Conservation (phyloP, 2,329 filamentous ascomycete genomes). For the Talaromyces atroroseus region DNA sequence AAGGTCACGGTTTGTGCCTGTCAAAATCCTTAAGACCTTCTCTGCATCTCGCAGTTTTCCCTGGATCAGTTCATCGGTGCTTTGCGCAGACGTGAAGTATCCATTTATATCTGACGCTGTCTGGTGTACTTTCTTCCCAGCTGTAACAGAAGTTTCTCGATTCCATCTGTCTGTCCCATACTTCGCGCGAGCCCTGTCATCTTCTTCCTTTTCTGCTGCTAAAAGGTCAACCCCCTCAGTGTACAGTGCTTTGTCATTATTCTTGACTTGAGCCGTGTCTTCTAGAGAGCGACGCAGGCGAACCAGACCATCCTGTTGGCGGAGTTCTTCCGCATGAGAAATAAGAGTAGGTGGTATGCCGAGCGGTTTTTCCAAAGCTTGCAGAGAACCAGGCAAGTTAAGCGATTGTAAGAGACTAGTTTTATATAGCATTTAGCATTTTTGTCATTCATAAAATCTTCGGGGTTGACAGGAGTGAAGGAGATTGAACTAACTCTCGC, state of each 20-base stretch:
- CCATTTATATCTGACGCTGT: slow-evolving; percentile 75
- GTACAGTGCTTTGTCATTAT: slow-evolving; percentile 70
- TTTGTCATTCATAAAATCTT: neutral
- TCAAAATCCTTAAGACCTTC: slow-evolving; percentile 67
- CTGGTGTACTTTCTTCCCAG: slow-evolving; percentile 66
- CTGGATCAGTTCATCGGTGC: slow-evolving; percentile 64
- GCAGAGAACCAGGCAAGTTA: slow-evolving; percentile 84
- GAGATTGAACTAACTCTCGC: slow-evolving; percentile 52
- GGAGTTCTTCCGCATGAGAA: slow-evolving; percentile 88
- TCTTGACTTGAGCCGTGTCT: slow-evolving; percentile 85
- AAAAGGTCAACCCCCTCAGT: slow-evolving; percentile 77
- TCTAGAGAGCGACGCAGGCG: slow-evolving; percentile 73
- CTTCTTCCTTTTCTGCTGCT: slow-evolving; percentile 74
- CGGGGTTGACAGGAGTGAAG: neutral
- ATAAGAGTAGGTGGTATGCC: slow-evolving; percentile 79
- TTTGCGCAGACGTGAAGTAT: slow-evolving; percentile 70
- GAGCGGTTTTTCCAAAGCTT: slow-evolving; percentile 90
- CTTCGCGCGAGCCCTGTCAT: slow-evolving; percentile 66
- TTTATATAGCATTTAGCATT: neutral
- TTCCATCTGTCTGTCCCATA: slow-evolving; percentile 85
- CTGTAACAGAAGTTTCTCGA: slow-evolving; percentile 62
- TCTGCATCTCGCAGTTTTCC: slow-evolving; percentile 75
- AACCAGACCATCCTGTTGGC: slow-evolving; percentile 80
- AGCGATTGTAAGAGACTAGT: slow-evolving; percentile 63
- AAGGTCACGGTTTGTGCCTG: slow-evolving; percentile 71